Percentiles rank a stretch among this genome's conserved stretches.
phyloP scores from a whole-genome alignment of 2,329 filamentous ascomycete genomes.

The Pseudocercospora macadamiae region DNA sequence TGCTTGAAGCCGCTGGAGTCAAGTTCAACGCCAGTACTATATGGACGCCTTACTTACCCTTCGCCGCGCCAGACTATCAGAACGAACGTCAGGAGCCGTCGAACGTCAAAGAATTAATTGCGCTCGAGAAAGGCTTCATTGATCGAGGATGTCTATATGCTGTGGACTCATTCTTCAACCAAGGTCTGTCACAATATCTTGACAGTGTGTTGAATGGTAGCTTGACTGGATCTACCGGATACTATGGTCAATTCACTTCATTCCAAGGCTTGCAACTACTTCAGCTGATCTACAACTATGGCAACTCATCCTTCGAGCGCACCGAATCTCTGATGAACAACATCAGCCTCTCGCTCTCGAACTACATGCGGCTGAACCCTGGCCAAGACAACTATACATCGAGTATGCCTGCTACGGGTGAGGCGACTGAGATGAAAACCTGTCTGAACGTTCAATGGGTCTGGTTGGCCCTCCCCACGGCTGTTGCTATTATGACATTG shows the following conservation, averaged over 20 bases:
- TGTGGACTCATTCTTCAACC: slow-evolving; percentile 4
- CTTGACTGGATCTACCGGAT: neutral
- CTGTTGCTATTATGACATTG: slow-evolving; percentile 12
- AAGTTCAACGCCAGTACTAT: neutral
- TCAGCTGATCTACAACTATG: slow-evolving; percentile 14
- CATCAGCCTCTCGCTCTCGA: slow-evolving; percentile 15
- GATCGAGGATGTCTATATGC: slow-evolving; percentile 8
- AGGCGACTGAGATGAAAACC: slow-evolving; percentile 9
- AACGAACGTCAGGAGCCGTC: too few species aligned
- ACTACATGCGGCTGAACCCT: slow-evolving; percentile 17
- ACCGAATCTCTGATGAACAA: slow-evolving; percentile 12
- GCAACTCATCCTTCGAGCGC: slow-evolving; percentile 9
- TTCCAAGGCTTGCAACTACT: slow-evolving; percentile 16
- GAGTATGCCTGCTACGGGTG: neutral
- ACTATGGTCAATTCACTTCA: neutral
- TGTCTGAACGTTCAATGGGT: slow-evolving; percentile 16
- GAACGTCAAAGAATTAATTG: neutral
- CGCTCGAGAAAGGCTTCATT: neutral
- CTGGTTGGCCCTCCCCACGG: slow-evolving; percentile 12
- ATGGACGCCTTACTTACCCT: slow-evolving; percentile 7
- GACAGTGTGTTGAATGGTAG: neutral
- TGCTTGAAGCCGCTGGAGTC: neutral
- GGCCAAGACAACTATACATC: neutral
- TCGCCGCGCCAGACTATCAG: neutral
- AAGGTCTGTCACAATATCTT: neutral